A percentile compares a stretch with the other conserved stretches of the same genome.
Evolutionary conservation across 75 land plant species (phyloP).

Genomic region (Sequoia sempervirens): DNA sequence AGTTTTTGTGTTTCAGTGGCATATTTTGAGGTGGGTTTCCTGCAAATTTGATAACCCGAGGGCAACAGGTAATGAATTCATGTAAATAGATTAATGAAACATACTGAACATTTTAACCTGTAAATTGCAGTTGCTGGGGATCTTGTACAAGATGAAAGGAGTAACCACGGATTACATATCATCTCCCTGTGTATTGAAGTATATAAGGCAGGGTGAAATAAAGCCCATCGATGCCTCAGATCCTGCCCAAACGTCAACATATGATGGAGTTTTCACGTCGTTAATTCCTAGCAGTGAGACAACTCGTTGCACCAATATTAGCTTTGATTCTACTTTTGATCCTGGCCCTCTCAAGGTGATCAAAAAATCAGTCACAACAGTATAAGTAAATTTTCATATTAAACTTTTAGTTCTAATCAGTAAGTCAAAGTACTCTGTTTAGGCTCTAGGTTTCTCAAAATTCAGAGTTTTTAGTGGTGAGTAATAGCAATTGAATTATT

Average conservation of each 20-base stretch:
- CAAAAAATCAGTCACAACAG: not conserved
- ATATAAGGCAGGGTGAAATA: slow-evolving; percentile 27
- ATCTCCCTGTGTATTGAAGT: slow-evolving; percentile 41
- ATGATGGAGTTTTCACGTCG: not conserved
- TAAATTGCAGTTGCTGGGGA: slow-evolving; percentile 50
- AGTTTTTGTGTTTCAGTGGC: slow-evolving; percentile 35
- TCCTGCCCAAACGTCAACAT: not conserved
- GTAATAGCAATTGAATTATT: too few relatives aligned
- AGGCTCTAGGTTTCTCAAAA: too few relatives aligned
- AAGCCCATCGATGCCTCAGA: slow-evolving; percentile 26
- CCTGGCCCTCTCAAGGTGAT: too few relatives aligned
- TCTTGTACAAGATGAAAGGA: slow-evolving; percentile 50
- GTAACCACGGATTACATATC: slow-evolving; percentile 45
- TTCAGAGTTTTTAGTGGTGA: too few relatives aligned
- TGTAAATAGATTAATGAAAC: too few relatives aligned
- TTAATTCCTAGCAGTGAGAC: too few relatives aligned
- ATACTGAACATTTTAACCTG: too few relatives aligned
- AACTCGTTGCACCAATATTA: too few relatives aligned
- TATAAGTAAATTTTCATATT: not conserved
- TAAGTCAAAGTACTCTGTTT: too few relatives aligned
- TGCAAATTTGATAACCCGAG: not conserved
- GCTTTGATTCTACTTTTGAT: too few relatives aligned
- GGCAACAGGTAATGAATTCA: too few relatives aligned
- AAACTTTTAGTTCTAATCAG: too few relatives aligned
- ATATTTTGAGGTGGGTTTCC: slow-evolving; percentile 57